Base-by-base conservation (phyloP, 2,329 filamentous ascomycete genomes). In the Epicoccum nigrum region DNA sequence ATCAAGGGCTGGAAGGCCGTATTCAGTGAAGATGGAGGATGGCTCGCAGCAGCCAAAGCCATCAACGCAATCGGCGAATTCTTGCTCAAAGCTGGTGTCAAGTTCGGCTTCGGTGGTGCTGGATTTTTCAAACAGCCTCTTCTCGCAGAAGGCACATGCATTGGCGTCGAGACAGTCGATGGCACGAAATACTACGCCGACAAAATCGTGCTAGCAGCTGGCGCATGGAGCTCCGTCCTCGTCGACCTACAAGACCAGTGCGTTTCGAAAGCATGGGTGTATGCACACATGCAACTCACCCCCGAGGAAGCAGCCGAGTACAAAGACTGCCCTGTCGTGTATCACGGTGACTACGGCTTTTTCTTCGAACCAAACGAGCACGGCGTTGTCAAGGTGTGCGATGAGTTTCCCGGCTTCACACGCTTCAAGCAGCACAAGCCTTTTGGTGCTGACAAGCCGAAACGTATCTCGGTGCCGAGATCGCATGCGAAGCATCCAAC, bases 261-360 rank as follows among this genome's bases (percentile, higher is more conserved):
- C 74, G 55, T 84, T 80, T 33, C 83, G 0, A 86, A 83, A 4
- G 80, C 81, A 3, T 83, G 81, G 80, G 83, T 81, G 19, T 69
- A 83, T 11, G 78, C 75, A 1, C 80, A 83, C 53, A 80, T 84
- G 38, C 70, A 74, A 28, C 77, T 84, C 67, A 77, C 74, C 0
- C 64, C 71, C 0, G 67, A 77, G 6, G 82, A 84, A 60, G 73
- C 70, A 0, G 63, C 73, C 12, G 79, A 83, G 55, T 79, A 78
- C 54, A 73, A 76, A 15, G 64, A 76, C 16, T 76, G 81, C 19
- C 84, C 85, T 0, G 83, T 86, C 0, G 74, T 86, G 12, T 76
- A 81, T 17, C 79, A 79, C 53, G 76, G 77, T 0, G 74, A 71
- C 21, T 60, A 76, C 40, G 78, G 77, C 7, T 81, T 81, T 63